These are phyloP conservation scores for Dendrobium catenatum DNA, from an alignment of 106 monocot genomes.

Conservation along the genomic window DNA sequence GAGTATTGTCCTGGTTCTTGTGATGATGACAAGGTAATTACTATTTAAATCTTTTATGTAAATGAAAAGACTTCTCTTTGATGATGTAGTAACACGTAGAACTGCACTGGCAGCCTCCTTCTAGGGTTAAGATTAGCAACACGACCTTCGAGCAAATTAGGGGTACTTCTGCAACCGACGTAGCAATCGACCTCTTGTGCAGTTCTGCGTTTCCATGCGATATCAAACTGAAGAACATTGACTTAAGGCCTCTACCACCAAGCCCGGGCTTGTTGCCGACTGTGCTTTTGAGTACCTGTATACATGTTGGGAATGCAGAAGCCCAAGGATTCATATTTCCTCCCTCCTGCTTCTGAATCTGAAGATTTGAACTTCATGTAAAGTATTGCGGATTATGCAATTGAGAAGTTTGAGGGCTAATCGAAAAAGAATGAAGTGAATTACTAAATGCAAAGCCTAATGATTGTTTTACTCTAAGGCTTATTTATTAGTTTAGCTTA, in stretches of 20 bases:
- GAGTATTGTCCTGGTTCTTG: background rate
- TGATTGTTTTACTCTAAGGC: no score
- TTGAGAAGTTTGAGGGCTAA: no score
- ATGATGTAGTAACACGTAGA: background rate
- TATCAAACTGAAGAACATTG: background rate
- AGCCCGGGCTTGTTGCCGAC: slow-evolving; percentile 2
- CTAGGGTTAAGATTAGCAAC: slow-evolving; percentile 9
- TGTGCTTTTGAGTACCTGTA: background rate
- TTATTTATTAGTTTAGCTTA: no score
- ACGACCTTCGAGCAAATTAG: slow-evolving; percentile 3
- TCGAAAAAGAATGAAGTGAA: no score
- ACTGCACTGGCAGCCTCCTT: background rate
- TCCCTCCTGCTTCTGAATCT: background rate
- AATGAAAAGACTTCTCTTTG: background rate
- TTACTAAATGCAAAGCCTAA: no score
- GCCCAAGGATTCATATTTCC: background rate
- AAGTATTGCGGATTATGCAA: background rate
- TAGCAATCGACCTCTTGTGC: slow-evolving; percentile 2
- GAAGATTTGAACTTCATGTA: background rate
- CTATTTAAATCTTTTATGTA: no score
- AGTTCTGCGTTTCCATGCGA: slow-evolving; percentile 2
- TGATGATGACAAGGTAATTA: background rate
- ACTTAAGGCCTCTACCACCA: background rate
- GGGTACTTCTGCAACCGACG: slow-evolving; percentile 2
- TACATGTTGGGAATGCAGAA: background rate